Evolutionary conservation across 1,284 basidiomycete species (phyloP).

Genomic region (Rhodotorula sp.): DNA sequence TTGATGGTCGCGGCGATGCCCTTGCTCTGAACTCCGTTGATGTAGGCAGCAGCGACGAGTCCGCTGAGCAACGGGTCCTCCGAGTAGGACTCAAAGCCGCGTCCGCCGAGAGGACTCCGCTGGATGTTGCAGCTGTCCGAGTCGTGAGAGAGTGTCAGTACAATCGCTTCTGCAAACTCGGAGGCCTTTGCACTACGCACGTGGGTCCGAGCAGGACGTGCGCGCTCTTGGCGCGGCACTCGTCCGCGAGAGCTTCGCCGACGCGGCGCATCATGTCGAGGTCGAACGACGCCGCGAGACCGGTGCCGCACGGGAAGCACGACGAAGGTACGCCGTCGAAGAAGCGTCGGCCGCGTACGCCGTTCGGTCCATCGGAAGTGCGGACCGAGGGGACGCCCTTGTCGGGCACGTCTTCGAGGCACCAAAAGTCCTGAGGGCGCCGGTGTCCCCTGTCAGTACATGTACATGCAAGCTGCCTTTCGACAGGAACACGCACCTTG

Average conservation of each 20-base stretch:
- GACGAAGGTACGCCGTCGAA: constrained; percentile 24
- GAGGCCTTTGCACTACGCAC: constrained; percentile 59
- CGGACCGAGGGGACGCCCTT: constrained; percentile 15
- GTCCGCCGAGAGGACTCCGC: constrained; percentile 52
- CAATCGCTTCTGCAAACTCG: not conserved
- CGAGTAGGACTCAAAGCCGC: constrained; percentile 68
- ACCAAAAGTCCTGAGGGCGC: constrained; percentile 18
- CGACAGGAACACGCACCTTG: constrained; percentile 9
- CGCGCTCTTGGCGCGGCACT: constrained; percentile 22
- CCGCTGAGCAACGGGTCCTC: constrained; percentile 50
- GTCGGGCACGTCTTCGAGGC: constrained; percentile 14
- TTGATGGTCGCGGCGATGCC: constrained; percentile 37
- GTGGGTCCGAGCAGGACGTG: constrained; percentile 32
- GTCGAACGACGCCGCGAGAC: constrained; percentile 31
- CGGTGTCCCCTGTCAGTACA: no score
- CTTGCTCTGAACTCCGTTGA: constrained; percentile 36
- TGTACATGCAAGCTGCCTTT: no score
- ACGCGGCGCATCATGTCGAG: constrained; percentile 16
- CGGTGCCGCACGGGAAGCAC: constrained; percentile 27
- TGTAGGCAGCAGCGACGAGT: constrained; percentile 8
- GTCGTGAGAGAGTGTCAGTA: not conserved
- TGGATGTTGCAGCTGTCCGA: constrained; percentile 60
- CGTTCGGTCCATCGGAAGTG: constrained; percentile 25
- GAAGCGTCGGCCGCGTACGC: constrained; percentile 24
- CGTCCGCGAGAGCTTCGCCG: constrained; percentile 27